Evolutionary conservation across 75 land plant species (phyloP).

Genomic region (Pinus taeda): DNA sequence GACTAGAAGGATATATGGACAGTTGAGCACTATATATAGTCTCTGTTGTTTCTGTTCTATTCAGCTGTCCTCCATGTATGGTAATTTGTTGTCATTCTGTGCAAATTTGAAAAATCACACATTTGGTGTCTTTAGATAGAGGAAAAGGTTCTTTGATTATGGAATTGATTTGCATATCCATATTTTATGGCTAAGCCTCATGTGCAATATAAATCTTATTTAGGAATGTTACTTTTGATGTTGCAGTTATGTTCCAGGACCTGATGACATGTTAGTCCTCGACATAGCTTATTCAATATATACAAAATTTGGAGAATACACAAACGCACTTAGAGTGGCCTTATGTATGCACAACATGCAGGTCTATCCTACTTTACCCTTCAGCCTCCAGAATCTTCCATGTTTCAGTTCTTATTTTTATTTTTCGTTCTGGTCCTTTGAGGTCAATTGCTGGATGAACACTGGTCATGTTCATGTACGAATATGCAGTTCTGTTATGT

Average conservation of each 20-base stretch:
- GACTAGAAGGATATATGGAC: background rate
- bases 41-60: background rate
- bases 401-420: too few relatives aligned
- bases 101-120: background rate
- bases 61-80: background rate
- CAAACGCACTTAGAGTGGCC: conserved; percentile 96
- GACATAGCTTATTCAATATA: conserved; percentile 89
- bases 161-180: background rate
- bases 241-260: conserved; percentile 94
- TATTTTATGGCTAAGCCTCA: background rate
- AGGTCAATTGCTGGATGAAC: background rate
- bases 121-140: background rate
- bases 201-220: conserved; percentile 2
- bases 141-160: background rate
- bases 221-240: conserved; percentile 9
- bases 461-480: background rate
- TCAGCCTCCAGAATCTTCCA: background rate
- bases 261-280: conserved; percentile 86
- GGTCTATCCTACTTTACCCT: conserved; percentile 30
- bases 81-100: background rate
- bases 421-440: background rate
- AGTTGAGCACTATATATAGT: background rate
- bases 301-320: conserved; percentile 81
- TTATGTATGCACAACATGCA: conserved; percentile 75
- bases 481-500: background rate